These are phyloP conservation scores for Colletotrichum sp. DNA, from an alignment of 2,329 filamentous ascomycete species.

Conservation along the genomic window DNA sequence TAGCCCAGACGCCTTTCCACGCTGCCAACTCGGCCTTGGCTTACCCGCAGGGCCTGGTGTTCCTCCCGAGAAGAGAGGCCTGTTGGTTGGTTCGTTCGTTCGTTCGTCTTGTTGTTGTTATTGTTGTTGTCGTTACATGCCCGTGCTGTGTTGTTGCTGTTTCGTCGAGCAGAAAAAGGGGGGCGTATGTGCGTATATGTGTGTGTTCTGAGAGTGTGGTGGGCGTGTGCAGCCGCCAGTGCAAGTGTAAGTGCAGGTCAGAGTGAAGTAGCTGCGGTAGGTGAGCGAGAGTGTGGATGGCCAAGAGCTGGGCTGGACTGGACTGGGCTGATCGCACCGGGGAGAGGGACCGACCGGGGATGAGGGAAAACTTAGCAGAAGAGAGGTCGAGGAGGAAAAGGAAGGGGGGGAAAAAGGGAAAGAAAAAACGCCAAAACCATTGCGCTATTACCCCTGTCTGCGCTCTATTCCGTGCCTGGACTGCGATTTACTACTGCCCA, in stretches of 20 bases:
- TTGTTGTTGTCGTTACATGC: too few relatives aligned
- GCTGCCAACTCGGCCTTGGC: constrained; percentile 1
- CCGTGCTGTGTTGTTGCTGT: not conserved
- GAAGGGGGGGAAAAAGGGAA: not conserved
- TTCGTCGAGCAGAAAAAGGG: not conserved
- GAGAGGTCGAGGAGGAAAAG: not conserved
- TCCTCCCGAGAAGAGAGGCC: too few relatives aligned
- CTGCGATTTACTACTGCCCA: constrained; percentile 2
- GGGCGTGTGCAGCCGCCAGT: not conserved
- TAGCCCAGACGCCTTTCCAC: not conserved
- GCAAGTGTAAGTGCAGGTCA: not conserved
- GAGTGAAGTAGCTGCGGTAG: not conserved
- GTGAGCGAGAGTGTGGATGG: too few relatives aligned
- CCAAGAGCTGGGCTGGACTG: not conserved
- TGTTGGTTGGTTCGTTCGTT: too few relatives aligned
- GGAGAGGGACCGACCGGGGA: not conserved
- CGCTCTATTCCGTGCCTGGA: not conserved
- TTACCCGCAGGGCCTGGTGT: constrained; percentile 4
- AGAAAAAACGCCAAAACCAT: not conserved
- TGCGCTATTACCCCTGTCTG: not conserved
- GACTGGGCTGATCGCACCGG: not conserved
- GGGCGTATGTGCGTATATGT: not conserved
- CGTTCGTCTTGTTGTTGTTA: too few relatives aligned
- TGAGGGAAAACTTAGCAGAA: too few relatives aligned
- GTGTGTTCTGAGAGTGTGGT: not conserved